phyloP scores from a whole-genome alignment of 108 stramenopile species.

The Nitzschia sp. region DNA sequence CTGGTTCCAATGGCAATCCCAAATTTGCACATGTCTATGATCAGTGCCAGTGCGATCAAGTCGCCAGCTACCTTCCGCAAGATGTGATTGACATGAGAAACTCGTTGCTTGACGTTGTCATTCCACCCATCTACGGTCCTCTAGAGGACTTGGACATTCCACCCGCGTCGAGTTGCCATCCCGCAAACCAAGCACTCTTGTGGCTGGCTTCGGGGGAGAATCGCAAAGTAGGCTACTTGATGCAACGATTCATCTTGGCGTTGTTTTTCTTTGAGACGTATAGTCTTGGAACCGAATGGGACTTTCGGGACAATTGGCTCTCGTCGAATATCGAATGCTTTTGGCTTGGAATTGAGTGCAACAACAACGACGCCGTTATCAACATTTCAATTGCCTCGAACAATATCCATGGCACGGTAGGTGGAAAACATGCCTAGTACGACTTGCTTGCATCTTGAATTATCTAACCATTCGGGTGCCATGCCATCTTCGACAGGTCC shows the following conservation, averaged over 20 bases:
- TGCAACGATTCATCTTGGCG: slow-evolving; percentile 37
- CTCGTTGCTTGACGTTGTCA: slow-evolving; percentile 15
- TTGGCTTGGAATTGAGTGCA: slow-evolving; percentile 48
- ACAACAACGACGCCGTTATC: slow-evolving; percentile 25
- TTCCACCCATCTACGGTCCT: slow-evolving; percentile 32
- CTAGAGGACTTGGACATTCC: slow-evolving; percentile 8
- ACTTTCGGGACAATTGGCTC: slow-evolving; percentile 40
- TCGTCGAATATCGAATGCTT: slow-evolving; percentile 33
- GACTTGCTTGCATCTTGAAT: no score
- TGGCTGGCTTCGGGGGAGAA: slow-evolving; percentile 44
- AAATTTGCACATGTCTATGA: slow-evolving; percentile 20
- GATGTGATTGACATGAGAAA: slow-evolving; percentile 31
- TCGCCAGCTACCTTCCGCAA: slow-evolving; percentile 22
- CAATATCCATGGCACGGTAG: slow-evolving; percentile 34
- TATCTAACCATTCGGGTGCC: no score
- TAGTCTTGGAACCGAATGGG: slow-evolving; percentile 50
- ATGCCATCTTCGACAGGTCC: background rate
- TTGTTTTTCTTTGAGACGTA: slow-evolving; percentile 32
- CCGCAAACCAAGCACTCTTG: slow-evolving; percentile 35
- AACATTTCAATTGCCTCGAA: slow-evolving; percentile 36
- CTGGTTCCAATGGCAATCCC: slow-evolving; percentile 6
- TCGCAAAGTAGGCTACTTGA: slow-evolving; percentile 39
- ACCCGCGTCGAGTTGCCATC: slow-evolving; percentile 26
- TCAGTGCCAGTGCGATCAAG: slow-evolving; percentile 36
- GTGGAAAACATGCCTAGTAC: no score